These are phyloP conservation scores for Lithohypha guttulata DNA, from an alignment of 2,329 filamentous ascomycete species.

Conservation along the genomic window DNA sequence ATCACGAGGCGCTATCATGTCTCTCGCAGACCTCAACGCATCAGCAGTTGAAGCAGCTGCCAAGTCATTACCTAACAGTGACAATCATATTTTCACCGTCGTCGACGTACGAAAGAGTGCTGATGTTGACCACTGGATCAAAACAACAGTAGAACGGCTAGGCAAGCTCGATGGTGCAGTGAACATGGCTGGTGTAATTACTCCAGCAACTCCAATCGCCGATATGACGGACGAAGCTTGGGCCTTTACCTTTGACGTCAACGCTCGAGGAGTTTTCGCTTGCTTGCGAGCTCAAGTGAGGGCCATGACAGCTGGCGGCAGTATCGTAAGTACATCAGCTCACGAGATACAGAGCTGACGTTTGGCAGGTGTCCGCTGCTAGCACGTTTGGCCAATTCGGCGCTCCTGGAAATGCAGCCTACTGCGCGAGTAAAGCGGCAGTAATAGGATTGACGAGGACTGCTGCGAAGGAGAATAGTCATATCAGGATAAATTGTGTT, in stretches of 20 bases:
- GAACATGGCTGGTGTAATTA: slow-evolving; percentile 21
- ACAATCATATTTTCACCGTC: slow-evolving; percentile 9
- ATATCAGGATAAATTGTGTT: slow-evolving; percentile 29
- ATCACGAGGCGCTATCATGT: slow-evolving; percentile 35
- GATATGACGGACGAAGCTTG: slow-evolving; percentile 33
- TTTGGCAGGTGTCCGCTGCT: slow-evolving; percentile 11
- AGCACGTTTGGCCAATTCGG: slow-evolving; percentile 23
- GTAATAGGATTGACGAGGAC: slow-evolving; percentile 35
- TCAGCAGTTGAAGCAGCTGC: slow-evolving; percentile 27
- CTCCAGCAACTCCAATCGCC: slow-evolving; percentile 23
- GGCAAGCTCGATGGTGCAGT: slow-evolving; percentile 19
- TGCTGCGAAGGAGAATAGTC: slow-evolving; percentile 26
- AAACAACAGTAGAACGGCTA: slow-evolving; percentile 14
- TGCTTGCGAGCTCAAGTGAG: slow-evolving; percentile 41
- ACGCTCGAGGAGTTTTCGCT: slow-evolving; percentile 40
- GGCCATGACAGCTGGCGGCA: slow-evolving; percentile 25
- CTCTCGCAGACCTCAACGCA: slow-evolving; percentile 39
- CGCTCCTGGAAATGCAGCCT: slow-evolving; percentile 30
- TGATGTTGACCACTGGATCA: slow-evolving; percentile 14
- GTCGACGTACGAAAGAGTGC: slow-evolving; percentile 13
- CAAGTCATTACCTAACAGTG: not conserved
- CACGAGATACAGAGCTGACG: not conserved
- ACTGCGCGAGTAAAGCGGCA: slow-evolving; percentile 34
- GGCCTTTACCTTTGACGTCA: slow-evolving; percentile 35
- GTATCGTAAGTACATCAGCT: slow-evolving; percentile 9